Conservation (phyloP, 306 rosid species). For the Begonia fuchsioides region DNA sequence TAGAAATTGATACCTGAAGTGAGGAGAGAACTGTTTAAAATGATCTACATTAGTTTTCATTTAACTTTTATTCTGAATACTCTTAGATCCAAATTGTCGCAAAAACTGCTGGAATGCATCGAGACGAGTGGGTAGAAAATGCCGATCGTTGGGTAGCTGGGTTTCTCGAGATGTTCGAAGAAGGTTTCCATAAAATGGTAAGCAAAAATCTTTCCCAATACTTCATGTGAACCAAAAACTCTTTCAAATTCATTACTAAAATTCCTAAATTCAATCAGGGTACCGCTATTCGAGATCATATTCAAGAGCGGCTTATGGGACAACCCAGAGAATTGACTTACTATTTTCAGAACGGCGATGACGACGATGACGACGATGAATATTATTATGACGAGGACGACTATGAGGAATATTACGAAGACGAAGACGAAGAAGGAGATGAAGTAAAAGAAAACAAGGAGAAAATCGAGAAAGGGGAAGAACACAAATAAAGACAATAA, state of each 20-base stretch:
- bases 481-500: conserved; percentile 10
- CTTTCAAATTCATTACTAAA: not conserved
- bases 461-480: conserved; percentile 20
- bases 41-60: no score
- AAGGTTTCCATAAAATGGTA: conserved; percentile 98
- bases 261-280: conserved; percentile 30
- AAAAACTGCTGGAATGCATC: conserved; percentile 79
- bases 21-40: no score
- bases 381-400: conserved; percentile 34
- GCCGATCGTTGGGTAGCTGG: conserved; percentile 99
- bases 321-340: conserved; percentile 23
- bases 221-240: not conserved
- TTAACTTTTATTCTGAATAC: conserved; percentile 12
- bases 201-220: no score
- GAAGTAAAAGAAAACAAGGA: not conserved
- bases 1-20: no score
- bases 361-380: conserved; percentile 23
- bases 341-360: conserved; percentile 34
- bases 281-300: conserved; percentile 84
- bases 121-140: conserved; percentile 98
- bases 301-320: conserved; percentile 77
- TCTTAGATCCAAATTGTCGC: conserved; percentile 81
- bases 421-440: conserved; percentile 9
- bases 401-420: conserved; percentile 41
- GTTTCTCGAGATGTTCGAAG: conserved; percentile 98